Evolutionary conservation across 2,329 filamentous ascomycete species (phyloP), one percentile per base, ranked within the genome.

Genomic region (Apiospora malaysiana): DNA sequence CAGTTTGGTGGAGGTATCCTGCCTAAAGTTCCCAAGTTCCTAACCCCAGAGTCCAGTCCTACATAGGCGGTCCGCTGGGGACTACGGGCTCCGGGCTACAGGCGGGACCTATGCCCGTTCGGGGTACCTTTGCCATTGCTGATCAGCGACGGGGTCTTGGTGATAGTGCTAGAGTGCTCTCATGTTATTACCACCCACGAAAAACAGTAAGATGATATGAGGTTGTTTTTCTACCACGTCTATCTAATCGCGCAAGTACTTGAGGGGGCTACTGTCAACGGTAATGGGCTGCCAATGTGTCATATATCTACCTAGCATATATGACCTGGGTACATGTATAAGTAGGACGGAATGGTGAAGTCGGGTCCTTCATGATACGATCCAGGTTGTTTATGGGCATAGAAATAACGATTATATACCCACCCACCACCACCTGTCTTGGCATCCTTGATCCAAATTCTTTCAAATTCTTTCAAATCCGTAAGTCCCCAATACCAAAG

Each of bases 31-130:
- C n/a, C n/a, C n/a, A n/a, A n/a, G n/a, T n/a, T n/a, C n/a, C 21
- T n/a, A 40, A 40, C 32, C 56, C 56, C 56, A 63, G 56, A 63
- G 56, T 63, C 56, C 32, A 32, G 32, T 32, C 32, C 32, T 32
- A n/a, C n/a, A n/a, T n/a, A 21, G 56, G 27, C 56, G 32, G 18
- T 40, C 27, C 56, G 32, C 32, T 12, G 56, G 56, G 56, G 56
- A 18, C 16, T 45, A 45, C 42, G 42, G 42, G 42, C 42, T n/a
- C n/a, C 42, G 42, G 42, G 42, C 56, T 40, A 63, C 21, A 32
- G 56, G 32, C 56, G 56, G 56, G 56, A 63, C n/a, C 66, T 67
- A 47, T 67, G 66, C 66, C 65, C 12, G 23, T 67, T 67, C 66
- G 42, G 66, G 66, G 66, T 45, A 67, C 43, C 45, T 45, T 42